Percentiles rank a stretch among this genome's conserved stretches.
Evolutionary conservation across 345 rosid species (phyloP).

Genomic region (Pseudoturritis turrita): DNA sequence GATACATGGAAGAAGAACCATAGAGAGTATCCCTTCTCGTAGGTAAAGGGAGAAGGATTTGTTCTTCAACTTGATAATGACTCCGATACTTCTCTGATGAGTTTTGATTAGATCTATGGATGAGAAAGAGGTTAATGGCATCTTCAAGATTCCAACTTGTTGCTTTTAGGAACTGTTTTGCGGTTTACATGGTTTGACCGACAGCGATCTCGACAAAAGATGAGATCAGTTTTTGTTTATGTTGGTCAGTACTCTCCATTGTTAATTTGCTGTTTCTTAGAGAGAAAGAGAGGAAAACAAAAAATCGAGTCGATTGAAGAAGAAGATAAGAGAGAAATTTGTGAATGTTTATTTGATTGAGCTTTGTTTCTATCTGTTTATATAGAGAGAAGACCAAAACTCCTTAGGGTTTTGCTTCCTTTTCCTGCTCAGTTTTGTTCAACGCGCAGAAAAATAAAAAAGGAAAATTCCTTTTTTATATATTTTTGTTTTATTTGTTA

Average conservation of each 20-base stretch:
- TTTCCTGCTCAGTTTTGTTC: background rate
- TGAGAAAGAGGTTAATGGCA: slow-evolving; percentile 13
- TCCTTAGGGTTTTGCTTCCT: background rate
- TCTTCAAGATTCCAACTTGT: slow-evolving; percentile 11
- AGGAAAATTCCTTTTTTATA: no score
- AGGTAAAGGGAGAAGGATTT: background rate
- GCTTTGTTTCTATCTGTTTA: background rate
- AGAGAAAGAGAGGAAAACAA: background rate
- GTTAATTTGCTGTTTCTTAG: background rate
- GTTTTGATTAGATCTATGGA: background rate
- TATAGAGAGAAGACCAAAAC: no score
- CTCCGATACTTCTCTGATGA: no score
- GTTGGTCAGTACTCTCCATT: slow-evolving; percentile 1
- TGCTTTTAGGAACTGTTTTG: slow-evolving; percentile 59
- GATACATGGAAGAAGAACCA: background rate
- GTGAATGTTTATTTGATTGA: background rate
- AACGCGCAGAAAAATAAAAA: background rate
- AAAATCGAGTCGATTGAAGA: background rate
- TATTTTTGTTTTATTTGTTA: background rate
- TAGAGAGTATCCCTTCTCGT: background rate
- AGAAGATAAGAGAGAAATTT: background rate
- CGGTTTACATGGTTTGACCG: slow-evolving; percentile 64
- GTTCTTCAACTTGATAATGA: background rate
- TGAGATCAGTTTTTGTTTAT: slow-evolving; percentile 44
- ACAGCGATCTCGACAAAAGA: slow-evolving; percentile 79